Evolutionary conservation across 495 filamentous ascomycete species (phyloP).

Genomic region (Aspergillus sparsus): DNA sequence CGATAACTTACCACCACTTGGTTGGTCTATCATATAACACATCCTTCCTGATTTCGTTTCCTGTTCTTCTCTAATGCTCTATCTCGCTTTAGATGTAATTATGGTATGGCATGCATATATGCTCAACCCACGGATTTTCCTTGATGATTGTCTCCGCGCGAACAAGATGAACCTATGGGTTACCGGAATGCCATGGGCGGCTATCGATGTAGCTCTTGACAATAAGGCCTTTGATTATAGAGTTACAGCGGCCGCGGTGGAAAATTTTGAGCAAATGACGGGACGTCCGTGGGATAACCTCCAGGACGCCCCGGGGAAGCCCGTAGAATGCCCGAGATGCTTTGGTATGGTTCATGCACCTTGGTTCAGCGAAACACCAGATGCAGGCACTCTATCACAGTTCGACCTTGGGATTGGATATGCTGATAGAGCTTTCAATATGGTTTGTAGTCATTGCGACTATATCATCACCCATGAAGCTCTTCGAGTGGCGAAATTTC

Average conservation of each 20-base stretch:
- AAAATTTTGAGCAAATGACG: conserved; percentile 53
- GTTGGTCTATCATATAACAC: conserved; percentile 21
- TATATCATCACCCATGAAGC: conserved; percentile 47
- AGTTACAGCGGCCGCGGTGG: conserved; percentile 45
- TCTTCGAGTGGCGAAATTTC: conserved; percentile 58
- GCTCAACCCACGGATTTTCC: conserved; percentile 75
- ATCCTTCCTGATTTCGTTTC: not conserved
- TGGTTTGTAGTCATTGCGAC: conserved; percentile 46
- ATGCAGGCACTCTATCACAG: conserved; percentile 35
- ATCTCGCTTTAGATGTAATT: conserved; percentile 60
- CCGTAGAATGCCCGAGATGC: conserved; percentile 60
- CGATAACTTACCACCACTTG: conserved; percentile 32
- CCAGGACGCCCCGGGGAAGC: conserved; percentile 49
- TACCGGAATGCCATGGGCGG: conserved; percentile 69
- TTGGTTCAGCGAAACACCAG: conserved; percentile 59
- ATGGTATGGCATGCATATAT: conserved; percentile 90
- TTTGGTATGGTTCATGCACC: conserved; percentile 17
- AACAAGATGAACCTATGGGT: conserved; percentile 61
- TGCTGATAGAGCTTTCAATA: conserved; percentile 59
- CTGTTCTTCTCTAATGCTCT: not conserved
- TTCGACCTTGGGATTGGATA: conserved; percentile 48
- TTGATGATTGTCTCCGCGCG: conserved; percentile 72
- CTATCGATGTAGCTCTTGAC: conserved; percentile 64
- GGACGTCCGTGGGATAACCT: conserved; percentile 60
- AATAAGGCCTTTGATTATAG: conserved; percentile 61